Evolutionary conservation across 108 stramenopile genomes (phyloP).

Genomic region (Nitzschia sp.): DNA sequence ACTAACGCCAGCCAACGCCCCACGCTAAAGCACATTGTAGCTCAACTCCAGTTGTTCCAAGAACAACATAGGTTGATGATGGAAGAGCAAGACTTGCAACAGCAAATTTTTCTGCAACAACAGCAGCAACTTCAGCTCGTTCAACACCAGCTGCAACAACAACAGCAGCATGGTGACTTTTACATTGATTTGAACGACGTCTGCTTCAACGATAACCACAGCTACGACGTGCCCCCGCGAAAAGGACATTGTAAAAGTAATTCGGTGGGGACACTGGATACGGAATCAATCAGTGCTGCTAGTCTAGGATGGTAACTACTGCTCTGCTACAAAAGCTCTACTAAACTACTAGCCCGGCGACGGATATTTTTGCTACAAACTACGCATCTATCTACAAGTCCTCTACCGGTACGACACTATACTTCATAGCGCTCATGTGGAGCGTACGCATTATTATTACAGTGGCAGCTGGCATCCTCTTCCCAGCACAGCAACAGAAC

Average conservation of each 20-base stretch:
- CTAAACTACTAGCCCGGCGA: neutral
- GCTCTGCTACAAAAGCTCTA: neutral
- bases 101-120: constrained; percentile 6
- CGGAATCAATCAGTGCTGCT: constrained; percentile 19
- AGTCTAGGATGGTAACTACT: constrained; percentile 16
- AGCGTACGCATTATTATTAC: neutral
- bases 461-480: neutral
- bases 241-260: neutral
- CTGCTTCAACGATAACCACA: constrained; percentile 3
- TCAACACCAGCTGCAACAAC: constrained; percentile 22
- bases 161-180: constrained; percentile 17
- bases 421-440: too few species aligned
- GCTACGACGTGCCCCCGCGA: neutral
- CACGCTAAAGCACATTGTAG: constrained; percentile 45
- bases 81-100: constrained; percentile 23
- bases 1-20: constrained; percentile 44
- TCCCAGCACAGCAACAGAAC: too few species aligned
- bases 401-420: too few species aligned
- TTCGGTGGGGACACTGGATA: constrained; percentile 14
- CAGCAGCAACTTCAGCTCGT: neutral
- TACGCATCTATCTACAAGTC: neutral
- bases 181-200: constrained; percentile 22
- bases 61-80: constrained; percentile 9
- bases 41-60: constrained; percentile 13
- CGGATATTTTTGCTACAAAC: neutral